Evolutionary conservation across 441 rosid genomes (phyloP), one percentile per base, ranked within the genome.

Genomic region (Pelargonium fulgidum): DNA sequence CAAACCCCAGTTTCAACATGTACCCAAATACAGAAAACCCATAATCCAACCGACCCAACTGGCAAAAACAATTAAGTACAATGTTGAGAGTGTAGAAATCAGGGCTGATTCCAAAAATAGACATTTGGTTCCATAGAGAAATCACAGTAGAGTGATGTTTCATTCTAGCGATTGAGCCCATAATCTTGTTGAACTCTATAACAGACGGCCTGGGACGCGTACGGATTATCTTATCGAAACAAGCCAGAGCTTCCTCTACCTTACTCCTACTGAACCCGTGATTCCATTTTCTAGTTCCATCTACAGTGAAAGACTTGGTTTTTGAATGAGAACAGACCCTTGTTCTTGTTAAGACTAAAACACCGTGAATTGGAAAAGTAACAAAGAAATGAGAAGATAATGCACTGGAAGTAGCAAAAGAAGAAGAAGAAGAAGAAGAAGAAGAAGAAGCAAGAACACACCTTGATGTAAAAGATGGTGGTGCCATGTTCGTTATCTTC

Each of bases 71-170:
- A 16, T 50, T 50, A 6, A 50, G 0, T 7, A 50, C 58, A 50
- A 50, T 50, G 58, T 50, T 50, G 16, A 50, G 19, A n/a, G 58
- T 50, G 58, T 50, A 50, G 58, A 50, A 50, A 50, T 50, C 58
- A 5, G 58, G 20, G 14, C 14, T 50, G 58, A 50, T 50, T 14
- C 17, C 17, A 13, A n/a, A n/a, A 50, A 50, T 6, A 13, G 7
- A 14, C 58, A 50, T 50, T n/a, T 50, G 58, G 58, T 14, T 50
- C 58, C 19, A 50, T 7, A 50, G 7, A 2, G 19, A 50, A 50
- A 50, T 50, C 17, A 50, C 58, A 50, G 58, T 50, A n/a, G 58
- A 50, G 58, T 14, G 2, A 16, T 50, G 58, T 50, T 50, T 50
- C 58, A 50, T 13, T 14, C 58, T 50, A 50, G 58, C 58, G 4